Evolutionary conservation across 2,329 filamentous ascomycete genomes (phyloP), one percentile per base, ranked within the genome.

Genomic region (Diplodia sapinea): DNA sequence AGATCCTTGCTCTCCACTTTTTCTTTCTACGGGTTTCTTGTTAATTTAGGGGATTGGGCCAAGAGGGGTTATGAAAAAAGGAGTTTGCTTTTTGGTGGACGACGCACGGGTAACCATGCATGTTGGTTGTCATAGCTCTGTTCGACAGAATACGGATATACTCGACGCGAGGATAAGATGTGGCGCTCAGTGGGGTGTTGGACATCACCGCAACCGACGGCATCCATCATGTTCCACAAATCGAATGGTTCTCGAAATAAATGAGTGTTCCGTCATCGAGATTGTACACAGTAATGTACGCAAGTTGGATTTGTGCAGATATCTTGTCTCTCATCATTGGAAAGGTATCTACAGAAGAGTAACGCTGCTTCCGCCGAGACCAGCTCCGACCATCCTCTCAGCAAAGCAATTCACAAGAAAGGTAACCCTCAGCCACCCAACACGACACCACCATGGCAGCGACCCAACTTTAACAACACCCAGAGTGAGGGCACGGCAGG

Each of bases 271-370:
- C 43, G n/a, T 47, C 43, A 47, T 47, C n/a, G 8, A 47, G 7
- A 20, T 47, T 47, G 43, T 47, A 47, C 2, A 33, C 31, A 7
- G 31, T 26, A 4, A 20, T 47, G 43, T 11, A 38, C 11, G 36
- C 36, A 38, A 11, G 26, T 26, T 47, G 20, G n/a, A 20, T 47
- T 20, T 47, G 43, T 47, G 43, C 43, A 47, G 2, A 47, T n/a
- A n/a, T 20, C 43, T 38, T 20, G 31, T 23, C 26, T 29, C 15
- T 49, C 40, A 15, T 50, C 26, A 8, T 23, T 26, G 17, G 23
- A 36, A 33, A 51, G 51, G 47, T 63, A 51, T 63, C 17, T 63
- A 63, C 59, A 38, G 43, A 51, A 63, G 40, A 23, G 47, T 31
- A 20, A 50, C 50, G 26, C 47, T 26, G 12, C 13, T 36, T 63